Conservation (phyloP, 1,284 basidiomycete genomes). For the Taiwanofungus camphoratus region DNA sequence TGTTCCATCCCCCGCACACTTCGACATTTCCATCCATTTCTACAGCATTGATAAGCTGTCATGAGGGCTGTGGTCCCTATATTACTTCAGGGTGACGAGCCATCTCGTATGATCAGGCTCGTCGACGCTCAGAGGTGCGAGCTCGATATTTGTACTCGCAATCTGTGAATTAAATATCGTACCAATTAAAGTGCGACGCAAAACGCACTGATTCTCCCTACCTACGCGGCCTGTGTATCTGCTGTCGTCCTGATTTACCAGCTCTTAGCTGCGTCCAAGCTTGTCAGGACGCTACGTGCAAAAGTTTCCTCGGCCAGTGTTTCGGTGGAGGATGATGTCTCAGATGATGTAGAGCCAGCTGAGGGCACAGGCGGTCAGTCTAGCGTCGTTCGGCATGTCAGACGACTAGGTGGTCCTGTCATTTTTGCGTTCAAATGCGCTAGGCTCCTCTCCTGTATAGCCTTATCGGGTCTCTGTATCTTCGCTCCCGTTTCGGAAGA, state of each 20-base stretch:
- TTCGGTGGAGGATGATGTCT: not conserved
- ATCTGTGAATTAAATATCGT: too few species aligned
- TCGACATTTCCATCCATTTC: too few species aligned
- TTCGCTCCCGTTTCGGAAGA: constrained; percentile 3
- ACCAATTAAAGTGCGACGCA: too few species aligned
- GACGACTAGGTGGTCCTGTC: constrained; percentile 15
- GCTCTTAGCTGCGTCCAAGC: not conserved
- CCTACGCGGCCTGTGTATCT: not conserved
- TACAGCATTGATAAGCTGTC: too few species aligned
- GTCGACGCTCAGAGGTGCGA: too few species aligned
- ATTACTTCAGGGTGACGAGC: too few species aligned
- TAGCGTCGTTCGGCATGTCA: constrained; percentile 6
- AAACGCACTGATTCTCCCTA: not conserved
- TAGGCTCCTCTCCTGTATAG: constrained; percentile 17
- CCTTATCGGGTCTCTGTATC: constrained; percentile 19
- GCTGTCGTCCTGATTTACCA: not conserved
- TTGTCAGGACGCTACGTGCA: constrained; percentile 8
- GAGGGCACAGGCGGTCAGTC: constrained; percentile 12
- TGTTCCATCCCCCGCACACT: too few species aligned
- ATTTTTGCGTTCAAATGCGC: constrained; percentile 23
- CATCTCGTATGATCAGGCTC: too few species aligned
- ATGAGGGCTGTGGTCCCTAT: too few species aligned
- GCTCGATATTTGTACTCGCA: too few species aligned
- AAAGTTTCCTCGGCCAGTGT: not conserved
- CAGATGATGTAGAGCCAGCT: not conserved